phyloP scores from a whole-genome alignment of 2,329 filamentous ascomycete species.

The Neocucurbitaria cava region DNA sequence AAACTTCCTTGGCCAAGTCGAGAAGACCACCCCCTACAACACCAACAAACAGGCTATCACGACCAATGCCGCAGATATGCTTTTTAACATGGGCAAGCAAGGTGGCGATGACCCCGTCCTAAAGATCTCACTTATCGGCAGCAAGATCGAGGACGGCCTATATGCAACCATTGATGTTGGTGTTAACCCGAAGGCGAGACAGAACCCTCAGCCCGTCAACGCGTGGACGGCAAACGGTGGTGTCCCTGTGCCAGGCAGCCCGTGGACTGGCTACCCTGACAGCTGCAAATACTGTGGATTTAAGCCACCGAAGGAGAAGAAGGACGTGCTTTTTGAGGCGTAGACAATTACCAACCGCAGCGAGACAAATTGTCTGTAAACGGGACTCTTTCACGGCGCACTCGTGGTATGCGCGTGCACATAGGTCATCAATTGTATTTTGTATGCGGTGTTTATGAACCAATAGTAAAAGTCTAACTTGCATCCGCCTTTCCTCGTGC shows the following conservation, averaged over 20 bases:
- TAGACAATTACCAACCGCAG: background rate
- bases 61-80: conserved; percentile 59
- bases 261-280: conserved; percentile 40
- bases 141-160: conserved; percentile 37
- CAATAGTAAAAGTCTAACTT: too few relatives aligned
- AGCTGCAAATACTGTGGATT: conserved; percentile 28
- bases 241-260: conserved; percentile 29
- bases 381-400: background rate
- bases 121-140: conserved; percentile 64
- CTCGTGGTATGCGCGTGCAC: background rate
- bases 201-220: conserved; percentile 38
- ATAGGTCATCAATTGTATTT: background rate
- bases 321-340: conserved; percentile 4
- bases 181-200: conserved; percentile 36
- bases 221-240: conserved; percentile 38
- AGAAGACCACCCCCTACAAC: conserved; percentile 55
- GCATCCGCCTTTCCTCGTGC: too few relatives aligned
- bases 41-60: conserved; percentile 55
- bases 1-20: conserved; percentile 60
- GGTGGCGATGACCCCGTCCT: conserved; percentile 63
- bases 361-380: background rate
- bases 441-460: background rate
- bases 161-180: conserved; percentile 44
- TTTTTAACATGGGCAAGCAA: conserved; percentile 57
- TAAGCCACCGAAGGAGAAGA: conserved; percentile 23